Conservation (phyloP, 2,329 filamentous ascomycete species). For the Acrocalymma vagum region DNA sequence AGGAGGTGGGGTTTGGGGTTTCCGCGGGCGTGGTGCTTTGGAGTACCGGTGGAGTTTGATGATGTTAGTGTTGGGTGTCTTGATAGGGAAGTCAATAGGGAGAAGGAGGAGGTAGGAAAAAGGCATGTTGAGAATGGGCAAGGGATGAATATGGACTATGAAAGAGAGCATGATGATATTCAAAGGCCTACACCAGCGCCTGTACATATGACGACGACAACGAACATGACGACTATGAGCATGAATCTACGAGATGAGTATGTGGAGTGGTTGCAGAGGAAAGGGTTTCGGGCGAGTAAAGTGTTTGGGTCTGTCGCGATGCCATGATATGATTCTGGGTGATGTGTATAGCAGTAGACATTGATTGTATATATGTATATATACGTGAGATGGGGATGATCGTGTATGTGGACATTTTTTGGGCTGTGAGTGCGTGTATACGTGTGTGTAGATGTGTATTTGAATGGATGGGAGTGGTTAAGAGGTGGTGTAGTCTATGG, state of each 20-base stretch:
- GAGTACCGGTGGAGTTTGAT: slow-evolving; percentile 22
- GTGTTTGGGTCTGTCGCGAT: slow-evolving; percentile 25
- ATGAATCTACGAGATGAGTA: slow-evolving; percentile 27
- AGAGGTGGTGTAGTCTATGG: no score
- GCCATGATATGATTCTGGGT: no score
- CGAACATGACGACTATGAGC: slow-evolving; percentile 9
- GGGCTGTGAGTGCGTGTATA: no score
- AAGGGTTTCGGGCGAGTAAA: slow-evolving; percentile 31
- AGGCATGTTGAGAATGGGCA: not conserved
- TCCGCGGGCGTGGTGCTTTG: slow-evolving; percentile 33
- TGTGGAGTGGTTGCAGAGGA: slow-evolving; percentile 33
- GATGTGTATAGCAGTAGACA: no score
- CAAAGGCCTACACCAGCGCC: not conserved
- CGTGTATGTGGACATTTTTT: no score
- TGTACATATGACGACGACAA: not conserved
- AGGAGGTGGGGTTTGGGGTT: slow-evolving; percentile 41
- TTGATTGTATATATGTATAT: no score
- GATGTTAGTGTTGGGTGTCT: slow-evolving; percentile 12
- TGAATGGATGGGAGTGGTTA: no score
- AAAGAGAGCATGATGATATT: not conserved
- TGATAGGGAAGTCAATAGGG: not conserved
- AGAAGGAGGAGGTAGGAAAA: not conserved
- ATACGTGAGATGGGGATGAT: no score
- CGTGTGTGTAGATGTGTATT: no score
- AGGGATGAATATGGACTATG: not conserved